These are phyloP conservation scores for Hymenoscyphus linearis DNA, from an alignment of 2,329 filamentous ascomycete genomes.

Conservation along the genomic window DNA sequence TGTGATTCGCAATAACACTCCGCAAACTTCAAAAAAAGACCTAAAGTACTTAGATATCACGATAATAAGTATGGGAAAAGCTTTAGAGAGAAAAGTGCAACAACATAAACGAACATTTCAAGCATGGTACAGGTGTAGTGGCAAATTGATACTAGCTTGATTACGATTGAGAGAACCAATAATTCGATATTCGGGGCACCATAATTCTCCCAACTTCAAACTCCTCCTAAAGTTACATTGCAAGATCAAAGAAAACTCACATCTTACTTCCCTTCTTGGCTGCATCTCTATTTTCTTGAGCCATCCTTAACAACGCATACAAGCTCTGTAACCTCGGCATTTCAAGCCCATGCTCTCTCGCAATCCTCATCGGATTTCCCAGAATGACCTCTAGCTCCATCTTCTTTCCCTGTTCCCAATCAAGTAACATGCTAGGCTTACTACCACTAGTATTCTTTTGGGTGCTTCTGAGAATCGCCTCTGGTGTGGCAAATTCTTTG, in stretches of 20 bases:
- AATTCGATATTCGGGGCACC: not conserved
- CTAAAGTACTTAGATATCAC: too few species aligned
- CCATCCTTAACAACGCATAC: slow-evolving; percentile 49
- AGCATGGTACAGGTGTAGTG: not conserved
- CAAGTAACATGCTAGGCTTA: slow-evolving; percentile 46
- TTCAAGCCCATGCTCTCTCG: slow-evolving; percentile 44
- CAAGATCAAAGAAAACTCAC: slow-evolving; percentile 3
- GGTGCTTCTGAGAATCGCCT: slow-evolving; percentile 58
- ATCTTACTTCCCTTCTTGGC: slow-evolving; percentile 18
- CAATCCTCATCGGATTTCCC: slow-evolving; percentile 49
- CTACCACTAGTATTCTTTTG: slow-evolving; percentile 57
- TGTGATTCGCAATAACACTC: too few species aligned
- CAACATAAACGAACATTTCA: not conserved
- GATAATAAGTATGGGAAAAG: too few species aligned
- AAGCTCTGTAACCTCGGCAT: slow-evolving; percentile 49
- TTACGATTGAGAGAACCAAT: not conserved
- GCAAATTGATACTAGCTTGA: not conserved
- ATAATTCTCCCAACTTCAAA: not conserved
- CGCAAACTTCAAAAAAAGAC: too few species aligned
- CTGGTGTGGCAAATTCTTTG: slow-evolving; percentile 53
- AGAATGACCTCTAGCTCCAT: slow-evolving; percentile 54
- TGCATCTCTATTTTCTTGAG: slow-evolving; percentile 37
- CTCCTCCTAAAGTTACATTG: not conserved
- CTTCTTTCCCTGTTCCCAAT: slow-evolving; percentile 46
- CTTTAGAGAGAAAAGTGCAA: too few species aligned